Conservation (phyloP, 129 eudicot species). For the Oenanthe sinensis region DNA sequence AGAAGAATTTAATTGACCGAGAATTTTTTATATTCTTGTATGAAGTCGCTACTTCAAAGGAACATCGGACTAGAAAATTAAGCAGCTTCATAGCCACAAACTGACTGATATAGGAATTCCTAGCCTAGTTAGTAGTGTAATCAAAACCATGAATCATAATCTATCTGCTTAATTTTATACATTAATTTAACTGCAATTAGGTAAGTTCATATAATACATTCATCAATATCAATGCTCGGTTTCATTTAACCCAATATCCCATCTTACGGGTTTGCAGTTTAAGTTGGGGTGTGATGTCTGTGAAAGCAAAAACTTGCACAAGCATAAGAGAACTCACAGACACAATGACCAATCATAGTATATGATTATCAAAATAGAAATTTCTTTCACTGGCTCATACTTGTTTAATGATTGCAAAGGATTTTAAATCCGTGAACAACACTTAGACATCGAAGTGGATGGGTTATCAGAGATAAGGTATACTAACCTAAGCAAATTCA, state of each 20-base stretch:
- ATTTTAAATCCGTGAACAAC: not conserved
- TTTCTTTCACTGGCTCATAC: not conserved
- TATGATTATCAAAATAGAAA: not conserved
- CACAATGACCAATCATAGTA: not conserved
- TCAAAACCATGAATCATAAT: not conserved
- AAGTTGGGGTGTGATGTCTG: not conserved
- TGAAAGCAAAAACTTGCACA: not conserved
- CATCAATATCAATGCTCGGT: not conserved
- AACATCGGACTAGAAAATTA: not conserved
- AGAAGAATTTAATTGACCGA: conserved; percentile 1
- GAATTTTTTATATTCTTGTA: not conserved
- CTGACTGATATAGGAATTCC: not conserved
- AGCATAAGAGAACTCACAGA: not conserved
- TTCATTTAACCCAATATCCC: not conserved
- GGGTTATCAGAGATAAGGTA: not conserved
- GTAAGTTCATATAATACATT: not conserved
- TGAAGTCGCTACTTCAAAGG: not conserved
- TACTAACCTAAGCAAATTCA: conserved; percentile 2
- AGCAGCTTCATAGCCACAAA: not conserved
- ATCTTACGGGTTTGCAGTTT: not conserved
- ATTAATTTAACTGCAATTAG: not conserved
- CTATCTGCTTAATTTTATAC: not conserved
- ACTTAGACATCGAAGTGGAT: not conserved
- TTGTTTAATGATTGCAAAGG: not conserved
- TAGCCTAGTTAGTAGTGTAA: too few relatives aligned